Evolutionary conservation across 805 yeast species (phyloP), one percentile per base, ranked within the genome.

Genomic region (Candida tammaniensis): DNA sequence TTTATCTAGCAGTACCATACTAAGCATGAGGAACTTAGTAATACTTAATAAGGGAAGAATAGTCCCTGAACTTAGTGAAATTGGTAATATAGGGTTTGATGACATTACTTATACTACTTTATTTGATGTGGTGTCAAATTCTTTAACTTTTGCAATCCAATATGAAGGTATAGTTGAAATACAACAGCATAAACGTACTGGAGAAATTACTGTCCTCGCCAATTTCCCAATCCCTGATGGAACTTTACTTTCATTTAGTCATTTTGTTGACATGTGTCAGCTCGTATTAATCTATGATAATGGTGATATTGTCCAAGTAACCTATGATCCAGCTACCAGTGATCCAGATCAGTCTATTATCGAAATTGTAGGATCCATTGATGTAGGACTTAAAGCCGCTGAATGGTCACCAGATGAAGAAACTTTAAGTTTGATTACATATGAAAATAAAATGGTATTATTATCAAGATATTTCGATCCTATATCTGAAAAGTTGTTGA

Each of bases 371-470:
- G 98, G 97, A 0, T 74, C 86, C 14, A 78, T 91, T 17, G 96
- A 88, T 49, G 74, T 71, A 21, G 91, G 89, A 0, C 62, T 91
- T 11, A 49, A 58, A 27, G 79, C 86, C 12, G 89, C 96, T 0
- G 48, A 61, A 14, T 93, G 98, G 98, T 81, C 95, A 9, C 82
- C 82, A 5, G 97, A 93, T 54, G 96, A 89, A 49, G 98, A 93
- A 56, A 75, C 88, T 0, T 62, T 91, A 33, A 78, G 81, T 2
- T 45, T 93, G 13, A 72, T 82, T 11, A 83, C 96, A 0, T 59
- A 49, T 8, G 83, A 78, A 30, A 61, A 69, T 35, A 81, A 77
- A 33, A 58, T 86, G 7, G 61, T 86, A 0, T 50, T 89, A 15
- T 68, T 93, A 35, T 82, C 89, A 24, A 72, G 95, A 43, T 63